These are phyloP conservation scores for Crithidia bombi DNA, from an alignment of 208 protist species.

Conservation along the genomic window DNA sequence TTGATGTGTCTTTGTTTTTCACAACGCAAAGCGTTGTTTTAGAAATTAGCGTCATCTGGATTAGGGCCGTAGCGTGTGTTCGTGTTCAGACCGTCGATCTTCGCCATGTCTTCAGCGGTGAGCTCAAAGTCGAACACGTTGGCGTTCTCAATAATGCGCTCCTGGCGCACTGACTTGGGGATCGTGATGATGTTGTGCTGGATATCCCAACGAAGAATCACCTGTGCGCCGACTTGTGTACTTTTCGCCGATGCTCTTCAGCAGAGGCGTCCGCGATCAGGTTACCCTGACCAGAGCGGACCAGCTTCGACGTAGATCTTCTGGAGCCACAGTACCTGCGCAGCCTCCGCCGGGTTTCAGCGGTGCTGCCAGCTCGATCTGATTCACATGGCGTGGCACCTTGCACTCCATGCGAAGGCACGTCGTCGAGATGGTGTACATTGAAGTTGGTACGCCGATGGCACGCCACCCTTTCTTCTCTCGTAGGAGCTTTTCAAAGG, in stretches of 20 bases:
- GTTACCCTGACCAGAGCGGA: conserved; percentile 56
- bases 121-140: conserved; percentile 73
- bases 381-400: too few species aligned
- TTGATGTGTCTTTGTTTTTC: neutral
- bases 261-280: conserved; percentile 27
- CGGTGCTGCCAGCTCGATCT: too few species aligned
- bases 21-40: too few species aligned
- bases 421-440: too few species aligned
- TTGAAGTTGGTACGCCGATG: conserved; percentile 93
- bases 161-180: conserved; percentile 83
- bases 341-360: too few species aligned
- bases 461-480: conserved; percentile 68
- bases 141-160: conserved; percentile 87
- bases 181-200: conserved; percentile 75
- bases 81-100: conserved; percentile 56
- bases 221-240: conserved; percentile 58
- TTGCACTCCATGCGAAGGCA: too few species aligned
- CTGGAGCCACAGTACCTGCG: too few species aligned
- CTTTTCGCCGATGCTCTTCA: conserved; percentile 37
- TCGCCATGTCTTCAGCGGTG: conserved; percentile 51
- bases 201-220: conserved; percentile 73
- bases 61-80: conserved; percentile 47
- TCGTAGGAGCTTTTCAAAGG: conserved; percentile 86
- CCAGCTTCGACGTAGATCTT: too few species aligned
- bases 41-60: conserved; percentile 53